Evolutionary conservation across 1,284 basidiomycete species (phyloP).

Genomic region (Sphagnurus paluster): DNA sequence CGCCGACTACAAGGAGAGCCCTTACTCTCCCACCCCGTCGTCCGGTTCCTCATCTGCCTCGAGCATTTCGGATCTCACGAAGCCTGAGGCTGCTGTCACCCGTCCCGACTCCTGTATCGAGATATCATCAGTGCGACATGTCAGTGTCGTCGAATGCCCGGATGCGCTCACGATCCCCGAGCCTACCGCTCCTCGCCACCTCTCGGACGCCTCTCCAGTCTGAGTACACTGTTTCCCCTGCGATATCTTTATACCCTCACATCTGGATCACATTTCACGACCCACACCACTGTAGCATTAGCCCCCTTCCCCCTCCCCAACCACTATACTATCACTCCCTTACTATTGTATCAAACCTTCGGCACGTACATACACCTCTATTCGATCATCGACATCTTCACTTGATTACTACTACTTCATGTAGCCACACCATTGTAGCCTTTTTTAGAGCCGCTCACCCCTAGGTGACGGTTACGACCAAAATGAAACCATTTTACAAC

Average conservation of each 20-base stretch:
- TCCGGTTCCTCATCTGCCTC: constrained; percentile 30
- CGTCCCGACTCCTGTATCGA: constrained; percentile 23
- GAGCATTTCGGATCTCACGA: constrained; percentile 17
- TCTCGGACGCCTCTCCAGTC: constrained; percentile 14
- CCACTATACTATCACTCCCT: constrained; percentile 11
- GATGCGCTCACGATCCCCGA: constrained; percentile 13
- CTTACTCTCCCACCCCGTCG: constrained; percentile 28
- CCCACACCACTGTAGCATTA: constrained; percentile 19
- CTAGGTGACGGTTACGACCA: background rate
- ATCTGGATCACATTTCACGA: background rate
- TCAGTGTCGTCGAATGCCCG: constrained; percentile 7
- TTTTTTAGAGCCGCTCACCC: constrained; percentile 1
- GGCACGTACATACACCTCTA: background rate
- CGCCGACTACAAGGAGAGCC: constrained; percentile 30
- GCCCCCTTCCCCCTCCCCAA: constrained; percentile 3
- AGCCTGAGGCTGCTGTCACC: constrained; percentile 21
- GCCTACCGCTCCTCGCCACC: constrained; percentile 13
- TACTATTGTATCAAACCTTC: constrained; percentile 15
- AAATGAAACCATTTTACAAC: constrained; percentile 1
- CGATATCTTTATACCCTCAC: constrained; percentile 7
- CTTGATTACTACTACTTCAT: background rate
- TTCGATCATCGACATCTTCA: background rate
- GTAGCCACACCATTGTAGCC: constrained; percentile 6
- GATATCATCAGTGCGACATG: constrained; percentile 23
- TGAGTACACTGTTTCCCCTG: constrained; percentile 6